Percentiles rank a stretch among this genome's conserved stretches.
These are phyloP conservation scores for Penicillium sp. DNA, from an alignment of 2,329 filamentous ascomycete genomes.

Conservation along the genomic window DNA sequence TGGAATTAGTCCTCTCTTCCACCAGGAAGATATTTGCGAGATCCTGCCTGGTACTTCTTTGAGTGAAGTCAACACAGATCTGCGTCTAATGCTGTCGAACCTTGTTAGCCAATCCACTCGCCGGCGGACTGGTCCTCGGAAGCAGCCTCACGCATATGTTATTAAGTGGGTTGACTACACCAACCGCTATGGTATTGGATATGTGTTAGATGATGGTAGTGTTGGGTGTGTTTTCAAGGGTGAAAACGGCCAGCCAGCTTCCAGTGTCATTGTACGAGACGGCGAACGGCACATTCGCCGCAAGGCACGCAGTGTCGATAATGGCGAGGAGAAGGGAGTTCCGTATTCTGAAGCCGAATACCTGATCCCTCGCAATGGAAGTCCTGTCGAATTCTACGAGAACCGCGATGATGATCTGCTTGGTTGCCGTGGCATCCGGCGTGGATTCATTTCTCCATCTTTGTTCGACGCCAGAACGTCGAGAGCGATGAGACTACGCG, in stretches of 20 bases:
- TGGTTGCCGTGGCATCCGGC: conserved; percentile 40
- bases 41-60: conserved; percentile 40
- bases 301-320: conserved; percentile 43
- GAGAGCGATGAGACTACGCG: conserved; percentile 36
- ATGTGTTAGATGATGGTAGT: conserved; percentile 52
- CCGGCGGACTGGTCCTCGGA: conserved; percentile 29
- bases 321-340: conserved; percentile 23
- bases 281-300: conserved; percentile 48
- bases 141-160: conserved; percentile 45
- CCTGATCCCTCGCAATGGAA: conserved; percentile 43
- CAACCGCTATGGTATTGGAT: conserved; percentile 53
- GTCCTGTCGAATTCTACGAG: conserved; percentile 50
- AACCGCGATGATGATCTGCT: conserved; percentile 37
- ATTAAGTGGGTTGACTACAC: conserved; percentile 57
- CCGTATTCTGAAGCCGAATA: conserved; percentile 45
- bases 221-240: conserved; percentile 52
- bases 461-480: conserved; percentile 40
- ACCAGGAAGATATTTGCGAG: conserved; percentile 38
- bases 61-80: conserved; percentile 39
- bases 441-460: conserved; percentile 41
- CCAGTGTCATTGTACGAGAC: conserved; percentile 47
- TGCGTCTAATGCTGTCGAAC: conserved; percentile 41
- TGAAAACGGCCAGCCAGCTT: conserved; percentile 45
- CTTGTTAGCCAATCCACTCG: conserved; percentile 34
- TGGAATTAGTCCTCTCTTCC: conserved; percentile 39